Evolutionary conservation across 2,329 filamentous ascomycete species (phyloP).

Genomic region (Penicillium sumatraense): DNA sequence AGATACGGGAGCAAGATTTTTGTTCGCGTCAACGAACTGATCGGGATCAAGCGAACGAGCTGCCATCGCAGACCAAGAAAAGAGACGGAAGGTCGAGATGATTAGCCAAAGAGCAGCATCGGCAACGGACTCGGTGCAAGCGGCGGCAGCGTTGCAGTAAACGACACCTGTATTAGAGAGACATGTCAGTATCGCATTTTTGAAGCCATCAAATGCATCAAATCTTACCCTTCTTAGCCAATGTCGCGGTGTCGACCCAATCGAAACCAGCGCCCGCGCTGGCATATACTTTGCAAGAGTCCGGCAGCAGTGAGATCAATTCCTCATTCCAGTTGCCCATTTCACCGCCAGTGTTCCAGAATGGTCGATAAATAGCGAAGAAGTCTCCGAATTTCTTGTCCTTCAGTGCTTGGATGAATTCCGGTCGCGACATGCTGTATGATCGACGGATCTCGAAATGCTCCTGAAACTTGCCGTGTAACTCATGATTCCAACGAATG

Average conservation of each 20-base stretch:
- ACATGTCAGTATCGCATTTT: not conserved
- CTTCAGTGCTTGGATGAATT: constrained; percentile 49
- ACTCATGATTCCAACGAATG: constrained; percentile 54
- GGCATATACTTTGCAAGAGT: constrained; percentile 60
- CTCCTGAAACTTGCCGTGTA: constrained; percentile 46
- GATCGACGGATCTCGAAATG: constrained; percentile 43
- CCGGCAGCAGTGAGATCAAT: constrained; percentile 59
- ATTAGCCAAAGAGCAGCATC: constrained; percentile 73
- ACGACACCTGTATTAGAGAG: constrained; percentile 24
- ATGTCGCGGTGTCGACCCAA: constrained; percentile 63
- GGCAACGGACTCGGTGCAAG: constrained; percentile 73
- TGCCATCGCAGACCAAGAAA: constrained; percentile 66
- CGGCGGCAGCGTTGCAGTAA: constrained; percentile 74
- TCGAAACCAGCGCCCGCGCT: constrained; percentile 67
- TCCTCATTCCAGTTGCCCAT: constrained; percentile 68
- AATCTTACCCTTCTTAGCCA: constrained; percentile 63
- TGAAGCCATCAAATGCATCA: constrained; percentile 12
- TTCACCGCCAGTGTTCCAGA: constrained; percentile 68
- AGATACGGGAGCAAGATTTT: constrained; percentile 61
- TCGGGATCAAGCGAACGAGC: constrained; percentile 52
- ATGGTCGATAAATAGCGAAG: constrained; percentile 61
- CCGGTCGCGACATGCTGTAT: constrained; percentile 43
- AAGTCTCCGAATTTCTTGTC: constrained; percentile 45
- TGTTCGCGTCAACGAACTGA: constrained; percentile 64
- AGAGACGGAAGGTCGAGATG: constrained; percentile 69